phyloP scores from a whole-genome alignment of 2,329 filamentous ascomycete genomes.

The Metarhizium humberi region DNA sequence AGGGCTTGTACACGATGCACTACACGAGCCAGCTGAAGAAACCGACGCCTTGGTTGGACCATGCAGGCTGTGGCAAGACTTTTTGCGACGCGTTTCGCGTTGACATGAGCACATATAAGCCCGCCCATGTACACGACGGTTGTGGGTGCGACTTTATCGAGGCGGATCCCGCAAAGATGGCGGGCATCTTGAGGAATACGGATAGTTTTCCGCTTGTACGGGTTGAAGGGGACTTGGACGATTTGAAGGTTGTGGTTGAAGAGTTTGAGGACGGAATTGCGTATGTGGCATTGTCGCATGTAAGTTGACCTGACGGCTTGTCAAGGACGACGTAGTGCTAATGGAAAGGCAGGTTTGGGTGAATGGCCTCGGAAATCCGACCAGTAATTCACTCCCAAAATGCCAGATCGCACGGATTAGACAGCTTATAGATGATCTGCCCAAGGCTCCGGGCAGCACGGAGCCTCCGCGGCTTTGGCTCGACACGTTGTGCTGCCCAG shows the following conservation, averaged over 20 bases:
- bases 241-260: conserved; percentile 13
- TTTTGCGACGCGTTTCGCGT: conserved; percentile 21
- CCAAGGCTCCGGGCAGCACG: conserved; percentile 1
- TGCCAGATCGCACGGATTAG: conserved; percentile 21
- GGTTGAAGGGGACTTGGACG: conserved; percentile 1
- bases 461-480: conserved; percentile 19
- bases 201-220: conserved; percentile 12
- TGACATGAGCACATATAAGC: conserved; percentile 16
- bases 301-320: conserved; percentile 1
- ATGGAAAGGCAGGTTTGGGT: conserved; percentile 20
- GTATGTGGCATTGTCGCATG: conserved; percentile 26
- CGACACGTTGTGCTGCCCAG: conserved; percentile 25
- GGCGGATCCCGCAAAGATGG: conserved; percentile 10
- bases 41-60: conserved; percentile 8
- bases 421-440: conserved; percentile 13
- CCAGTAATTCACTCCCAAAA: conserved; percentile 17
- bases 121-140: conserved; percentile 11
- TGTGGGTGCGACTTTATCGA: conserved; percentile 15
- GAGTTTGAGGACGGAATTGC: conserved; percentile 12
- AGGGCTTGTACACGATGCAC: conserved; percentile 14
- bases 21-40: conserved; percentile 14
- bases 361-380: conserved; percentile 24
- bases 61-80: conserved; percentile 15
- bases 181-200: conserved; percentile 8
- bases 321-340: neutral